Percentiles rank a stretch among this genome's conserved stretches.
Evolutionary conservation across 2,329 filamentous ascomycete species (phyloP).

Genomic region (Pseudocercospora fuligena): DNA sequence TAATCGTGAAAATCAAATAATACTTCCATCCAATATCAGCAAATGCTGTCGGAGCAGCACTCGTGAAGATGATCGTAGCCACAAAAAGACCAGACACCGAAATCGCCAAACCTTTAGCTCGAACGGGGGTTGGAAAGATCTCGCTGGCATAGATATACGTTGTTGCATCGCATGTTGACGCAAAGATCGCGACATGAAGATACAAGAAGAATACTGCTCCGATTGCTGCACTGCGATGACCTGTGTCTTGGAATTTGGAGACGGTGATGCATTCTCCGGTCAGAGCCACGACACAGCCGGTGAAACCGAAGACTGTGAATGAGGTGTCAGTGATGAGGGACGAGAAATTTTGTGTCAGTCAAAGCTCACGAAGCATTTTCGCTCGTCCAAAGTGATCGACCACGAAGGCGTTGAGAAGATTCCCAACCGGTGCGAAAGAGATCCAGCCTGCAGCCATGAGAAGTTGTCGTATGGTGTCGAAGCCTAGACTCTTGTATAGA

Average conservation of each 20-base stretch:
- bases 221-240: background rate
- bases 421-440: background rate
- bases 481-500: background rate
- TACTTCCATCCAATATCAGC: slow-evolving; percentile 19
- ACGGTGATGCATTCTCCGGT: slow-evolving; percentile 13
- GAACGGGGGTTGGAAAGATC: slow-evolving; percentile 41
- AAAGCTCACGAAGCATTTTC: background rate
- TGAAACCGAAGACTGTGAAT: slow-evolving; percentile 9
- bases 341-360: too few relatives aligned
- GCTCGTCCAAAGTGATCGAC: slow-evolving; percentile 2
- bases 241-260: slow-evolving; percentile 6
- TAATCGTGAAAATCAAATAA: slow-evolving; percentile 7
- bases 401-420: slow-evolving; percentile 7
- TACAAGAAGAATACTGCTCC: slow-evolving; percentile 19
- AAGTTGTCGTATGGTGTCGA: background rate
- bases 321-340: too few relatives aligned
- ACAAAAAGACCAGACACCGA: slow-evolving; percentile 5
- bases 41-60: slow-evolving; percentile 10
- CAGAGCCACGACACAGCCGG: slow-evolving; percentile 12
- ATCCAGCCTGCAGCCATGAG: slow-evolving; percentile 14
- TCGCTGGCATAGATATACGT: slow-evolving; percentile 42
- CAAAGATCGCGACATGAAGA: slow-evolving; percentile 31
- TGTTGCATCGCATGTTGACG: slow-evolving; percentile 37
- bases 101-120: background rate
- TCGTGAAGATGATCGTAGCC: slow-evolving; percentile 1